phyloP scores from a whole-genome alignment of 331 rosid genomes.

The Telfairia occidentalis region DNA sequence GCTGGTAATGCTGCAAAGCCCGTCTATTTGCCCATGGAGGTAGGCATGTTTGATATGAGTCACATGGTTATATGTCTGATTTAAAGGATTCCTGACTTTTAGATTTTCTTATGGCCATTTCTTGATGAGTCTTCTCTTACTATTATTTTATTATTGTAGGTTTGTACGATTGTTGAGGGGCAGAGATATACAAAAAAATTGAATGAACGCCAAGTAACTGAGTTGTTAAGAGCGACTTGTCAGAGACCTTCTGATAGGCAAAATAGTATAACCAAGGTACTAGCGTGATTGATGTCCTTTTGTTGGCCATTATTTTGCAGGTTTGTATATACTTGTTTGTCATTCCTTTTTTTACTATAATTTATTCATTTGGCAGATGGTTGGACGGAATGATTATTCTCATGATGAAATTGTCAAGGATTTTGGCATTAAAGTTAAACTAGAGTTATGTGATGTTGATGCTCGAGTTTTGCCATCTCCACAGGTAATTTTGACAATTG shows the following conservation, averaged over 20 bases:
- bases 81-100: not conserved
- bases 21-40: constrained; percentile 68
- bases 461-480: constrained; percentile 75
- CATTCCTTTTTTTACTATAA: not conserved
- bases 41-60: constrained; percentile 1
- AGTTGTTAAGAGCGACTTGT: constrained; percentile 55
- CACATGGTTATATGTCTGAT: too few species aligned
- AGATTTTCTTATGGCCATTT: not conserved
- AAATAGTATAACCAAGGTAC: constrained; percentile 19
- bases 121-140: not conserved
- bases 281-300: not conserved
- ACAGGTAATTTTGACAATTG: constrained; percentile 30
- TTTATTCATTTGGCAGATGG: constrained; percentile 20
- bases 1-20: constrained; percentile 53
- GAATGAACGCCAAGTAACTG: constrained; percentile 45
- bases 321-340: not conserved
- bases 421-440: constrained; percentile 38
- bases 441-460: constrained; percentile 16
- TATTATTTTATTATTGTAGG: constrained; percentile 20
- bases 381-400: constrained; percentile 13
- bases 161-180: constrained; percentile 40
- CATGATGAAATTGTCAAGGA: constrained; percentile 12
- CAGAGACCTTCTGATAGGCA: constrained; percentile 43
- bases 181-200: constrained; percentile 53
- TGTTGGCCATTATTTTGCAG: not conserved